phyloP scores from a whole-genome alignment of 495 filamentous ascomycete genomes.

The Talaromyces trachyspermus region DNA sequence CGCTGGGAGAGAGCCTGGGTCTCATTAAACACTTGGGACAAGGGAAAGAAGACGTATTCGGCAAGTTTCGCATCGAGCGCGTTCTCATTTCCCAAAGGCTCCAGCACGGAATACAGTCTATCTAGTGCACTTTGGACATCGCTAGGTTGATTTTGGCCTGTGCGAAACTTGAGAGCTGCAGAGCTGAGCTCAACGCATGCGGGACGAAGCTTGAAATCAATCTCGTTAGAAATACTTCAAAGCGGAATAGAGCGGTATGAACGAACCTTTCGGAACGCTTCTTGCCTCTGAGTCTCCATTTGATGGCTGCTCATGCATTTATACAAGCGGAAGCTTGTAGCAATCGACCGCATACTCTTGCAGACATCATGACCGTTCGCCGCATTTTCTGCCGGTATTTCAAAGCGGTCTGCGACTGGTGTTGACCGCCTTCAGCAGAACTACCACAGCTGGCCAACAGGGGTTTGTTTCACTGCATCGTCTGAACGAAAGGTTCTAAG shows the following conservation, averaged over 20 bases:
- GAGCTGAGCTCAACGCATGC: constrained; percentile 74
- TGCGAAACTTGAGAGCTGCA: constrained; percentile 53
- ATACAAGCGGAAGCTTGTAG: neutral
- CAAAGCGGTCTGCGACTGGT: neutral
- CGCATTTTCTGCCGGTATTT: constrained; percentile 12
- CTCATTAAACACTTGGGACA: constrained; percentile 77
- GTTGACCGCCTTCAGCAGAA: constrained; percentile 10
- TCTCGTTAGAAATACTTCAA: constrained; percentile 3
- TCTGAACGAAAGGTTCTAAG: too few relatives aligned
- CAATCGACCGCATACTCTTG: neutral
- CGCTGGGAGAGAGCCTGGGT: constrained; percentile 63
- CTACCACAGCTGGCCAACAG: too few relatives aligned
- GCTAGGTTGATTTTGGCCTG: constrained; percentile 41
- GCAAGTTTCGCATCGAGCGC: constrained; percentile 74
- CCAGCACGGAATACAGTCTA: constrained; percentile 45
- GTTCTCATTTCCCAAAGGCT: constrained; percentile 40
- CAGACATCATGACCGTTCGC: neutral
- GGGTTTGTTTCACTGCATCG: too few relatives aligned
- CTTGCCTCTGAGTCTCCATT: constrained; percentile 34
- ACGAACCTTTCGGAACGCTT: constrained; percentile 35
- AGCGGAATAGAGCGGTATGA: neutral
- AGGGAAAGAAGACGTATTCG: constrained; percentile 90
- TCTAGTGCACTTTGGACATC: constrained; percentile 50
- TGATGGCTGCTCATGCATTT: neutral
- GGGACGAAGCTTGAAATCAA: constrained; percentile 53